phyloP scores from a whole-genome alignment of 2,329 filamentous ascomycete genomes.

The Metarhizium sp. region DNA sequence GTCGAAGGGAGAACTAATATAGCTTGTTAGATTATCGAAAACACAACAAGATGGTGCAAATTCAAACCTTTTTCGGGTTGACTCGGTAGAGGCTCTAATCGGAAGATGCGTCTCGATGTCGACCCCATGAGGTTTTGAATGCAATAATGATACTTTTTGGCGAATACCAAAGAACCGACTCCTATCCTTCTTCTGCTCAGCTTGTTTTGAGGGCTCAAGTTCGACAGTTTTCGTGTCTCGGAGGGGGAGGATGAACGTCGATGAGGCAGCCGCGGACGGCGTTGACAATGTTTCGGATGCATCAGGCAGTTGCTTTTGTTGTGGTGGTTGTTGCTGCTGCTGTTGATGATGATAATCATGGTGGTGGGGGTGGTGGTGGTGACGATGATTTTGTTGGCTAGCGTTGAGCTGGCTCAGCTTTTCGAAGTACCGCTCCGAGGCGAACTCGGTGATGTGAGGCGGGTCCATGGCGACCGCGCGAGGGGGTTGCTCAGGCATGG shows the following conservation, averaged over 20 bases:
- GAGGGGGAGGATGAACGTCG: conserved; percentile 42
- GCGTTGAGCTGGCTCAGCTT: conserved; percentile 49
- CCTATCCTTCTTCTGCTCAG: conserved; percentile 31
- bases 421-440: conserved; percentile 53
- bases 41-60: background rate
- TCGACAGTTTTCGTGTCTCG: conserved; percentile 28
- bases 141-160: conserved; percentile 26
- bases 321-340: conserved; percentile 31
- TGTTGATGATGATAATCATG: conserved; percentile 33
- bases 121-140: conserved; percentile 20
- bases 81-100: conserved; percentile 14
- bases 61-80: conserved; percentile 22
- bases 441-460: conserved; percentile 56
- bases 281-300: conserved; percentile 5
- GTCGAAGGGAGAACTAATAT: conserved; percentile 36
- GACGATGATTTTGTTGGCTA: conserved; percentile 31
- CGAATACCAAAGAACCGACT: conserved; percentile 32
- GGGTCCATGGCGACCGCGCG: conserved; percentile 43
- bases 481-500: conserved; percentile 24
- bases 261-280: conserved; percentile 16
- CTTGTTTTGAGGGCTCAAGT: conserved; percentile 17
- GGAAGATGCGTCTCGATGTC: conserved; percentile 9
- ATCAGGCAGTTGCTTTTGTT: conserved; percentile 15
- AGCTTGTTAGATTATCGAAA: conserved; percentile 11
- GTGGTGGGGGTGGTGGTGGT: conserved; percentile 9